Evolutionary conservation across 257 asterid genomes (phyloP).

Genomic region (Verbascum thapsus): DNA sequence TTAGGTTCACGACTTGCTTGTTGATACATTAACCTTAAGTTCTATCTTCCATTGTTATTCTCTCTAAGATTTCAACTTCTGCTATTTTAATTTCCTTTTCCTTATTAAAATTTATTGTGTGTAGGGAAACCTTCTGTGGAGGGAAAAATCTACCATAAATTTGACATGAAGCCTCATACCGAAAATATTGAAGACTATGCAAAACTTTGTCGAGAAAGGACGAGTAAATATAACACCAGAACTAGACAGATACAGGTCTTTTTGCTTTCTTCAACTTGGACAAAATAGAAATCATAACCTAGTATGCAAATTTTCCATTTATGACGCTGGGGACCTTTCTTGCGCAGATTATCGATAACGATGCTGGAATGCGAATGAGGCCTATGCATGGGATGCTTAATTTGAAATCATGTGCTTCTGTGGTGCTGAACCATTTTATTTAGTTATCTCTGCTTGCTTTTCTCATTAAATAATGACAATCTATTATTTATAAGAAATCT

Average conservation of each 20-base stretch:
- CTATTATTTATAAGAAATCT: not conserved
- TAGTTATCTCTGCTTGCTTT: not conserved
- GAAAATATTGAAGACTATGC: slow-evolving; percentile 64
- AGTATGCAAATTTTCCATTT: not conserved
- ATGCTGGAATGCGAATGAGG: slow-evolving; percentile 70
- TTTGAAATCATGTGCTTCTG: slow-evolving; percentile 48
- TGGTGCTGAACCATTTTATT: slow-evolving; percentile 38
- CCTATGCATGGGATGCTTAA: slow-evolving; percentile 72
- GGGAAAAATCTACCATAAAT: slow-evolving; percentile 81
- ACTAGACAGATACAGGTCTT: slow-evolving; percentile 70
- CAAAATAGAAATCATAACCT: not conserved
- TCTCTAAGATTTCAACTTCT: not conserved
- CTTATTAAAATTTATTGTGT: slow-evolving; percentile 23
- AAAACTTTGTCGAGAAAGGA: slow-evolving; percentile 79
- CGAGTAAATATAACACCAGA: slow-evolving; percentile 61
- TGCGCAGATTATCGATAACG: slow-evolving; percentile 70
- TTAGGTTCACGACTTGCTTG: not conserved
- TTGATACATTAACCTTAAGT: slow-evolving; percentile 12
- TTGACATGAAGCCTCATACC: slow-evolving; percentile 79
- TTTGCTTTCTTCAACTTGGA: slow-evolving; percentile 13
- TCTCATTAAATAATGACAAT: not conserved
- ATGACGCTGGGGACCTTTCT: not conserved
- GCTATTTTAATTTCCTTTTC: not conserved
- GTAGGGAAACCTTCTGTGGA: slow-evolving; percentile 75
- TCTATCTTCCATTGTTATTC: not conserved